A percentile compares a stretch with the other conserved stretches of the same genome.
Evolutionary conservation across 1,284 basidiomycete species (phyloP).

Genomic region (Naganishia sp.): DNA sequence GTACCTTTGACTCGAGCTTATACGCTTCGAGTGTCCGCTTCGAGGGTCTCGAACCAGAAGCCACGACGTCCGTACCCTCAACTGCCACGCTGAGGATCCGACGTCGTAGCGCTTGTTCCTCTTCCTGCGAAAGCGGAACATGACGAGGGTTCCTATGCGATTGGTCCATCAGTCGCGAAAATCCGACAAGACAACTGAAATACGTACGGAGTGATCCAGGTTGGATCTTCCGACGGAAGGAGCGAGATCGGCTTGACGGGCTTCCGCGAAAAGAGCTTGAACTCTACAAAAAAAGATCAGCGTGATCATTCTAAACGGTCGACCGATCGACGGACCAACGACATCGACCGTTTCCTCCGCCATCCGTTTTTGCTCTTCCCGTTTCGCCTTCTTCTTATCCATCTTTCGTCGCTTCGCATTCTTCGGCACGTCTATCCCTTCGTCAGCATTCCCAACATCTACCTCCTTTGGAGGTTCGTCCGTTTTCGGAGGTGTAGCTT

Average conservation of each 20-base stretch:
- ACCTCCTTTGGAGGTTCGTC: background rate
- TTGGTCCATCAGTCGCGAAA: background rate
- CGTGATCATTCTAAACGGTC: no score
- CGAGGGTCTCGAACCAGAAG: background rate
- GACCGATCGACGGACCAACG: constrained; percentile 12
- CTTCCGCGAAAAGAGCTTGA: constrained; percentile 4
- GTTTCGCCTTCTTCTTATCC: constrained; percentile 30
- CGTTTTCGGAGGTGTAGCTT: background rate
- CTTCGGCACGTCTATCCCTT: background rate
- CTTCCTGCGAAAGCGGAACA: background rate
- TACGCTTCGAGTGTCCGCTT: background rate
- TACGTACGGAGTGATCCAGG: constrained; percentile 9
- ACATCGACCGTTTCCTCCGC: constrained; percentile 19
- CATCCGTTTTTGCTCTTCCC: constrained; percentile 18
- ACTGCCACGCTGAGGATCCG: constrained; percentile 8
- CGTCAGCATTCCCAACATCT: background rate
- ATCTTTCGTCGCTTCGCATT: constrained; percentile 29
- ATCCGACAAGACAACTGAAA: background rate
- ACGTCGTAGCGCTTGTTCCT: background rate
- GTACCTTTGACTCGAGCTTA: no score
- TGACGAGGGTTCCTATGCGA: constrained; percentile 25
- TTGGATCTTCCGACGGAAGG: constrained; percentile 18
- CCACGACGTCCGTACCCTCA: background rate
- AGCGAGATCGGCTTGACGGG: constrained; percentile 20
- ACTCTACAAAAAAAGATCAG: background rate